A percentile compares a stretch with the other conserved stretches of the same genome.
Evolutionary conservation across 2,329 filamentous ascomycete genomes (phyloP).

Genomic region (Boeremia lycopersici): DNA sequence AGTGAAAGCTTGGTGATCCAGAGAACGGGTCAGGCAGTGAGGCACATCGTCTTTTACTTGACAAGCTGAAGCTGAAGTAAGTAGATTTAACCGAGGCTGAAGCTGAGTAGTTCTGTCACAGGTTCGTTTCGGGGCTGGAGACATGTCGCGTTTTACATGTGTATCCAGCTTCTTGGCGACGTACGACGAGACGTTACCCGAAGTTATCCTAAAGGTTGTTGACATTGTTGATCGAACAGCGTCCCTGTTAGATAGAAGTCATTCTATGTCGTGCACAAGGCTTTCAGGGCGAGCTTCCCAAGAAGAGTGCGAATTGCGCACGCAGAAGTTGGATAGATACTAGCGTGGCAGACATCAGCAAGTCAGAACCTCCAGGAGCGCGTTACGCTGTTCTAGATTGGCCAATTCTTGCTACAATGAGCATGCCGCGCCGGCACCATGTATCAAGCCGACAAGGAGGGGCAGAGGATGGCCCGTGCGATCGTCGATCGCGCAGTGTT

Average conservation of each 20-base stretch:
- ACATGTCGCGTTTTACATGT: conserved; percentile 30
- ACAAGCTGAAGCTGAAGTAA: neutral
- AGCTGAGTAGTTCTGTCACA: conserved; percentile 23
- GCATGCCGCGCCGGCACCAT: too few relatives aligned
- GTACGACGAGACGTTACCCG: neutral
- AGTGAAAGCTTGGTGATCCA: neutral
- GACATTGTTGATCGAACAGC: neutral
- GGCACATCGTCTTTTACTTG: neutral
- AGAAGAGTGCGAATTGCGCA: too few relatives aligned
- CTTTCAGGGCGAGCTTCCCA: neutral
- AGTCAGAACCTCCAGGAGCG: too few relatives aligned
- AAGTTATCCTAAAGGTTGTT: neutral
- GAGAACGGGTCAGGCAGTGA: conserved; percentile 7
- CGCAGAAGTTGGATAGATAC: too few relatives aligned
- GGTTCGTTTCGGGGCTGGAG: conserved; percentile 36
- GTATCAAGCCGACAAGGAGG: too few relatives aligned
- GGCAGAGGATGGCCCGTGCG: too few relatives aligned
- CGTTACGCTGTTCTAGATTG: too few relatives aligned
- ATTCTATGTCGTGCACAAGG: neutral
- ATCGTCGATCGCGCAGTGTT: too few relatives aligned
- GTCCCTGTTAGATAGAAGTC: neutral
- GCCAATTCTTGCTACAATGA: too few relatives aligned
- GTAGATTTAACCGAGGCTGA: conserved; percentile 4
- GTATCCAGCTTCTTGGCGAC: conserved; percentile 6
- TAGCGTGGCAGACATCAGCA: too few relatives aligned